phyloP scores from a whole-genome alignment of 495 filamentous ascomycete species.

The Podospora fimiseda region DNA sequence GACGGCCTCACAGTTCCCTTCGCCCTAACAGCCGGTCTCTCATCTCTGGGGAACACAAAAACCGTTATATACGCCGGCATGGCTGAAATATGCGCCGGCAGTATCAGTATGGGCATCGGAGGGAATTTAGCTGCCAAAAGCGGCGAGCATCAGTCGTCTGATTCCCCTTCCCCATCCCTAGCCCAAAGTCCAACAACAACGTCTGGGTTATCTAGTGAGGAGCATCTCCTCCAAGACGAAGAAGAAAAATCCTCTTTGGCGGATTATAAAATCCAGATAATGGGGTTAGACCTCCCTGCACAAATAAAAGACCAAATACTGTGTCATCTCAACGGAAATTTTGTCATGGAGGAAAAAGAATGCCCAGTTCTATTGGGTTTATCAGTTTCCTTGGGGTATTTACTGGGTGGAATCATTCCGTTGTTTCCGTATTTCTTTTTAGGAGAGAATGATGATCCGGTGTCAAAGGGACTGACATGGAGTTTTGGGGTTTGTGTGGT shows the following conservation, averaged over 20 bases:
- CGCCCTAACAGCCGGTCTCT: conserved; percentile 52
- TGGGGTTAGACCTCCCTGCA: no score
- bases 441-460: conserved; percentile 30
- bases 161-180: no score
- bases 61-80: conserved; percentile 59
- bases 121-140: conserved; percentile 52
- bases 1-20: conserved; percentile 59
- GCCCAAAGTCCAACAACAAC: neutral
- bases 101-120: conserved; percentile 61
- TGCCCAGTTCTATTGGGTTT: neutral
- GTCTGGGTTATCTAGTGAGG: no score
- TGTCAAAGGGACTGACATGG: conserved; percentile 45
- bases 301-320: no score
- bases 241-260: no score
- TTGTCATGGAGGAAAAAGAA: neutral
- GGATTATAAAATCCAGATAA: no score
- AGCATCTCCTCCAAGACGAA: no score
- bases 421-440: conserved; percentile 53
- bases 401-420: conserved; percentile 50
- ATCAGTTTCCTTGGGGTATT: conserved; percentile 35
- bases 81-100: conserved; percentile 60
- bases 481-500: conserved; percentile 46
- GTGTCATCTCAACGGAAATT: no score
- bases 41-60: conserved; percentile 47
- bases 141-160: conserved; percentile 31